Conservation (phyloP, 805 yeast species). For the Yarrowia sp. region DNA sequence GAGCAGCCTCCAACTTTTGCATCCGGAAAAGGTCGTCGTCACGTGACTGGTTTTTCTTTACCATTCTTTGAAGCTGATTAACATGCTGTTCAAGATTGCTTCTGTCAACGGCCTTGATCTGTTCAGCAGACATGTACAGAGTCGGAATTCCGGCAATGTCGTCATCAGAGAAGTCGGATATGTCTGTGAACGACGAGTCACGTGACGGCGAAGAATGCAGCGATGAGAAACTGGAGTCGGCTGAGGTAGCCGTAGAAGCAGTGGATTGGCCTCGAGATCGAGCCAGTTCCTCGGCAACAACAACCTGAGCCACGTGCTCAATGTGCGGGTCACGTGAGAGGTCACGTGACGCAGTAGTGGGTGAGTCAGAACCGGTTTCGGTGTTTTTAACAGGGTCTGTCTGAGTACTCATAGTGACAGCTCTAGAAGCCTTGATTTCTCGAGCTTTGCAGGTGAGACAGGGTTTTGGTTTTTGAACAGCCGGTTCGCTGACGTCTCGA, state of each 20-base stretch:
- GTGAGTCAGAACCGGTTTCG: not conserved
- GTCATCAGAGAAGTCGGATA: not conserved
- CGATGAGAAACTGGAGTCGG: not conserved
- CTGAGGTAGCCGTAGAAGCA: not conserved
- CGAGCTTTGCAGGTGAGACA: not conserved
- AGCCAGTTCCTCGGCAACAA: not conserved
- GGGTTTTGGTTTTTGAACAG: not conserved
- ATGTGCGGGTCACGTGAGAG: not conserved
- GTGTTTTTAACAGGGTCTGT: too few relatives aligned
- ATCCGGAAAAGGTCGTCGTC: slow-evolving; percentile 8
- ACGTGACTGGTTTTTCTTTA: not conserved
- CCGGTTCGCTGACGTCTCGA: not conserved
- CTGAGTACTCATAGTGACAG: not conserved
- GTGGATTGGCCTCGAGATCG: not conserved
- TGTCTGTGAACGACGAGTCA: not conserved
- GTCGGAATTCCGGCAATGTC: not conserved
- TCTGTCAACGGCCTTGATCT: not conserved
- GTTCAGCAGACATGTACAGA: not conserved
- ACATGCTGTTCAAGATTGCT: not conserved
- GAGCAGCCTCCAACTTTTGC: slow-evolving; percentile 14
- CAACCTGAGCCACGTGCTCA: not conserved
- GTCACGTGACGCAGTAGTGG: too few relatives aligned
- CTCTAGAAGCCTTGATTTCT: not conserved
- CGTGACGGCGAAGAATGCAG: slow-evolving; percentile 6
- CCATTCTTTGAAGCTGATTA: slow-evolving; percentile 14